Evolutionary conservation across 1,139 yeast genomes (phyloP).

Genomic region (Torulaspora pretoriensis): DNA sequence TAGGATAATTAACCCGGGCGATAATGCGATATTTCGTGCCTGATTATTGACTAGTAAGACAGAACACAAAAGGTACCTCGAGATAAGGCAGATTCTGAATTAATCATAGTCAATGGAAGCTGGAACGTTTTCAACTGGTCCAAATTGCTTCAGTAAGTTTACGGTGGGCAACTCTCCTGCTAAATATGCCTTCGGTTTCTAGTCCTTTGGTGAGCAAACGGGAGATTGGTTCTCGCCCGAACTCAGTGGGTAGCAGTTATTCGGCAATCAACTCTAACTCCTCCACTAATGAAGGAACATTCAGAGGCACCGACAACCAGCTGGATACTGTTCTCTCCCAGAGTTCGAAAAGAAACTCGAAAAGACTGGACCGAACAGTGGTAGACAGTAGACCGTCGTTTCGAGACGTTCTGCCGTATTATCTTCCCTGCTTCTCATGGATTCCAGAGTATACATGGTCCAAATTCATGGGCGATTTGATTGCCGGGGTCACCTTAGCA

Average conservation of each 20-base stretch:
- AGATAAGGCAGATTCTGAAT: too few species aligned
- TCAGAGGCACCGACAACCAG: background rate
- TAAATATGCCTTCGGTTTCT: slow-evolving; percentile 5
- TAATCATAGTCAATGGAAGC: background rate
- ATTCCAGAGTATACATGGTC: slow-evolving; percentile 52
- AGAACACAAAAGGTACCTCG: too few species aligned
- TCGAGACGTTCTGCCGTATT: slow-evolving; percentile 51
- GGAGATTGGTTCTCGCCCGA: slow-evolving; percentile 1
- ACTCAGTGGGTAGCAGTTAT: slow-evolving; percentile 5
- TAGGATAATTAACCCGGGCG: too few species aligned
- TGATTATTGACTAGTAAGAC: background rate
- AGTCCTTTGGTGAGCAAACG: slow-evolving; percentile 7
- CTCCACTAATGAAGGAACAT: background rate
- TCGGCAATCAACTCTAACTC: slow-evolving; percentile 5
- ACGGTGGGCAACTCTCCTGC: background rate
- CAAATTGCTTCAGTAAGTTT: background rate
- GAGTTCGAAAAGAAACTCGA: slow-evolving; percentile 8
- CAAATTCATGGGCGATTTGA: slow-evolving; percentile 64
- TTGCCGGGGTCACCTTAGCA: slow-evolving; percentile 85
- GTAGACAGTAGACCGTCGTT: slow-evolving; percentile 13
- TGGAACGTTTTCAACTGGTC: background rate
- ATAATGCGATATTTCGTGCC: background rate
- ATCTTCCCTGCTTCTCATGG: slow-evolving; percentile 82
- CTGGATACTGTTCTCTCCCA: slow-evolving; percentile 3
- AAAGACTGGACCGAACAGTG: slow-evolving; percentile 7